Evolutionary conservation across 495 filamentous ascomycete genomes (phyloP), one percentile per base, ranked within the genome.

Genomic region (Neurospora intermedia): DNA sequence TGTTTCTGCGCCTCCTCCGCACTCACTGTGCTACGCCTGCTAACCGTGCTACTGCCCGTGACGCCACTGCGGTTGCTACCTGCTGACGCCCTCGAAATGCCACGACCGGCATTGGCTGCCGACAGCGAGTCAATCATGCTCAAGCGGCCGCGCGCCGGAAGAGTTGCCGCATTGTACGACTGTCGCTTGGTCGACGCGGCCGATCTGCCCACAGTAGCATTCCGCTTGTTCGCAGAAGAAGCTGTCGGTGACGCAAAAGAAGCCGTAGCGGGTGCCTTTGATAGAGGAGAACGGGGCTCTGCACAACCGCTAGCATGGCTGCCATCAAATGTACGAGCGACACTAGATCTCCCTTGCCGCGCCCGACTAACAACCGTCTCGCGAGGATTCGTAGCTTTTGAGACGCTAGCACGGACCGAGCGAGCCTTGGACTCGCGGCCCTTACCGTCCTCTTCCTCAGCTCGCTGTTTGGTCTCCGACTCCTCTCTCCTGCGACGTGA

Each of bases 401-500:
- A 66, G 71, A 80, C 81, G 73, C 82, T 85, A 9, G 78, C 76
- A 40, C 88, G 87, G 6, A 88, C 79, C 11, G 90, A 89, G 35
- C 86, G 83, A 8, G 90, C 89, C 80, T 91, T 92, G 84, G 91
- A 91, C 69, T 87, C 84, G 31, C 87, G 82, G 69, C 87, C 80
- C 79, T 86, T 84, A 45, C 82, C 82, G 74, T 87, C 88, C 74
- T 87, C 87, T 74, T 90, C 88, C 76, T 88, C 85, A 5, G 85
- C 83, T 74, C 85, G 88, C 69, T 88, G 79, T 69, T 88, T 86
- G 70, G 90, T 89, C 76, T 93, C 91, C 35, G 84, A 85, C 70
- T 88, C 86, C 75, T 91, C 91, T 77, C 87, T 87, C 73, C 92
- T 88, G 70, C 88, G 89, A 10, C 88, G 89, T 31, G 91, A 90